Conservation (phyloP, 2,329 filamentous ascomycete genomes). For the Apiospora kogelbergensis region DNA sequence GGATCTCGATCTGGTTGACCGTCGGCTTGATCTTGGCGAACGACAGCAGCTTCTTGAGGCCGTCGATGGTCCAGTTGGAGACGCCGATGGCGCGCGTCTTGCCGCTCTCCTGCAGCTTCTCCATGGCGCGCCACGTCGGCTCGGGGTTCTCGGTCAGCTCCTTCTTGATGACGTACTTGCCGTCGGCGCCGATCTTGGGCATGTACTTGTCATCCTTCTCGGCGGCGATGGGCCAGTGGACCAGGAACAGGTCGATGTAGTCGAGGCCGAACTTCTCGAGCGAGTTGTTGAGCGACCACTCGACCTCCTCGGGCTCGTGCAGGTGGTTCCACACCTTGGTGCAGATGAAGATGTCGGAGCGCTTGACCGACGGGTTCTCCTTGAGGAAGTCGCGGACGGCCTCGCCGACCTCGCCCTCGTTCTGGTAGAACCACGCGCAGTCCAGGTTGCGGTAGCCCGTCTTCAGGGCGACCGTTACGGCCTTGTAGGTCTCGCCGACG, state of each 20-base stretch:
- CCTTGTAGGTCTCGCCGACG: slow-evolving; percentile 59
- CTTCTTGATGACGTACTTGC: slow-evolving; percentile 52
- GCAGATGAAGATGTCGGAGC: slow-evolving; percentile 57
- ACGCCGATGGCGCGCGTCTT: slow-evolving; percentile 42
- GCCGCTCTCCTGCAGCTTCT: slow-evolving; percentile 35
- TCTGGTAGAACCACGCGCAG: slow-evolving; percentile 70
- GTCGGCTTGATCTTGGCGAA: slow-evolving; percentile 39
- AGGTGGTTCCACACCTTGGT: slow-evolving; percentile 71
- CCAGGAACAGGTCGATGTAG: slow-evolving; percentile 60
- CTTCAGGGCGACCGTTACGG: slow-evolving; percentile 63
- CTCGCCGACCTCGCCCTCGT: slow-evolving; percentile 61
- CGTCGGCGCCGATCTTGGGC: slow-evolving; percentile 46
- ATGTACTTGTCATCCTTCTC: slow-evolving; percentile 42
- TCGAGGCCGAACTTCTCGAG: slow-evolving; percentile 53
- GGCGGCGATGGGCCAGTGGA: slow-evolving; percentile 51
- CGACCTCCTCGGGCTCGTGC: slow-evolving; percentile 61
- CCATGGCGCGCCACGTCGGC: slow-evolving; percentile 63
- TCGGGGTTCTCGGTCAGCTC: slow-evolving; percentile 65
- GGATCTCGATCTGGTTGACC: slow-evolving; percentile 48
- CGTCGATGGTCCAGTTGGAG: slow-evolving; percentile 44
- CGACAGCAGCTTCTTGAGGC: slow-evolving; percentile 39
- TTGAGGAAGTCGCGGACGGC: slow-evolving; percentile 49
- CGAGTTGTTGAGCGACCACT: slow-evolving; percentile 51
- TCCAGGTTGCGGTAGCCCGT: slow-evolving; percentile 67
- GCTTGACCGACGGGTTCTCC: slow-evolving; percentile 44